Evolutionary conservation across 208 protist species (phyloP).

Genomic region (Strigomonas galati): DNA sequence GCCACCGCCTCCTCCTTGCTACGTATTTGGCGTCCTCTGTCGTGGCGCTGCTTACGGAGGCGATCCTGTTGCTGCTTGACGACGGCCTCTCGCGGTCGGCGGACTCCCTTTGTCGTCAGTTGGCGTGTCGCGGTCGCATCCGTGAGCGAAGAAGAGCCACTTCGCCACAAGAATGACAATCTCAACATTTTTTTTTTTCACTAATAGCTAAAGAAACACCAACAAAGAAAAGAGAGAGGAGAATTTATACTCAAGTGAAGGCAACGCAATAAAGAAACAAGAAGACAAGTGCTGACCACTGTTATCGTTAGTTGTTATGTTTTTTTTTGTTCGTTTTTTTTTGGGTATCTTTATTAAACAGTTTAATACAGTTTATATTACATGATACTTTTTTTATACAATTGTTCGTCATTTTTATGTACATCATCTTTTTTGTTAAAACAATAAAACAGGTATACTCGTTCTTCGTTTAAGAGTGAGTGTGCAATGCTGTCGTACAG

Average conservation of each 20-base stretch:
- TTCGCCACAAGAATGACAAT: slow-evolving; percentile 1
- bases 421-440: no score
- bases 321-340: no score
- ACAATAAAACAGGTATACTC: no score
- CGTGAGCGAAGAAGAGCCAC: slow-evolving; percentile 23
- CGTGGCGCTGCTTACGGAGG: slow-evolving; percentile 28
- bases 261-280: neutral
- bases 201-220: neutral
- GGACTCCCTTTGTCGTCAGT: slow-evolving; percentile 47
- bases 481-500: no score
- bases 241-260: neutral
- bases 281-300: slow-evolving; percentile 2
- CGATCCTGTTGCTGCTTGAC: slow-evolving; percentile 36
- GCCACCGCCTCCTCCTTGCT: slow-evolving; percentile 46
- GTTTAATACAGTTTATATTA: neutral
- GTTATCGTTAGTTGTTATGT: no score
- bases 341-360: no score
- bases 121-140: slow-evolving; percentile 42
- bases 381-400: no score
- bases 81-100: slow-evolving; percentile 29
- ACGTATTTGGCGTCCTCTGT: slow-evolving; percentile 38
- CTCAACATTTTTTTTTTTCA: neutral
- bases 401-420: no score
- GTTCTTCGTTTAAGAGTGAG: no score
- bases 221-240: neutral